phyloP scores from a whole-genome alignment of 2,329 filamentous ascomycete species.

The Ophiosphaerella narmari region DNA sequence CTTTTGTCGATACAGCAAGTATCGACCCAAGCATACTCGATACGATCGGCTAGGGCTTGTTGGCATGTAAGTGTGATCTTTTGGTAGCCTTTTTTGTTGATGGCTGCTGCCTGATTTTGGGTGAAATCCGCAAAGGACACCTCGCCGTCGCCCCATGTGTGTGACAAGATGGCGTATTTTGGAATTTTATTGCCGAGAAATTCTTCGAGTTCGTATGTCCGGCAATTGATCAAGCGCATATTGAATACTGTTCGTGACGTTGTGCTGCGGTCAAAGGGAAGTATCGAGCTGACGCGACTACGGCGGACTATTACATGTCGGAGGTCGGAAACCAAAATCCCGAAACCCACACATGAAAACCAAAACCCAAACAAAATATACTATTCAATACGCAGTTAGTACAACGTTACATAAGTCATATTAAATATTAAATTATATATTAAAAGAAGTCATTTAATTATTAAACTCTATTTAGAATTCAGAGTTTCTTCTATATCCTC shows the following conservation, averaged over 20 bases:
- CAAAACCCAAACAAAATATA: no score
- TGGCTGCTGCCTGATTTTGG: neutral
- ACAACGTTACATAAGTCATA: no score
- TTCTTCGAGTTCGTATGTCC: neutral
- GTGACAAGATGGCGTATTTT: constrained; percentile 10
- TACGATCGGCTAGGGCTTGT: constrained; percentile 5
- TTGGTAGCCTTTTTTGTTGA: constrained; percentile 5
- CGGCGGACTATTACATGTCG: no score
- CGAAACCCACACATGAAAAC: no score
- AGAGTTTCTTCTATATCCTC: no score
- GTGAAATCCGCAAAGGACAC: constrained; percentile 7
- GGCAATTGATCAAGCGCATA: neutral
- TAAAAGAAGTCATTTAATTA: no score
- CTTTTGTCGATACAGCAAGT: constrained; percentile 5
- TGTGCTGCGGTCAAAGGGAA: neutral
- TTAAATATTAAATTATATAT: no score
- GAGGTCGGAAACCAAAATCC: no score
- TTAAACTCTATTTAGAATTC: no score
- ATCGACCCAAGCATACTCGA: constrained; percentile 14
- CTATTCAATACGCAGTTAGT: no score
- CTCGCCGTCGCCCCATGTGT: constrained; percentile 10
- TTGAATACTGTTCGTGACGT: neutral
- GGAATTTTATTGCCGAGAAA: constrained; percentile 1
- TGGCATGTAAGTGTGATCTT: constrained; percentile 11
- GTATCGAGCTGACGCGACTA: no score